Conservation (phyloP, 2,329 filamentous ascomycete genomes). For the Pestalotiopsis sp. region DNA sequence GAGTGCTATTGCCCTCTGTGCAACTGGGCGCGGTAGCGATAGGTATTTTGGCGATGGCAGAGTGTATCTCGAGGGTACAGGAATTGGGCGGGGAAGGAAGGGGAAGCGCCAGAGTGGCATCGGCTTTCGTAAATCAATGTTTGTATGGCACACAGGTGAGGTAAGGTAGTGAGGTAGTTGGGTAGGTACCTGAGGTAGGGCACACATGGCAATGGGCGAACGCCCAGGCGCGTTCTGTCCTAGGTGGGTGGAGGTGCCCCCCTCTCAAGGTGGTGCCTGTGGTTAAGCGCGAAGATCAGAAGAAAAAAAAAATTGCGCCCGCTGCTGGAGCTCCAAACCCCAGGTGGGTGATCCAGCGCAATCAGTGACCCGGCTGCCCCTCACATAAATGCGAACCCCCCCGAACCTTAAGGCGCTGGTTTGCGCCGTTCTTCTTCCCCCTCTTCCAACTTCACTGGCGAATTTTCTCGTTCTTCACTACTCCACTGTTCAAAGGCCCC, state of each 20-base stretch:
- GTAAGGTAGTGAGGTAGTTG: not conserved
- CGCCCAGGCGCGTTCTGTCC: not conserved
- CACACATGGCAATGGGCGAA: not conserved
- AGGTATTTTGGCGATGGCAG: too few species aligned
- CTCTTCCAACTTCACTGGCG: conserved; percentile 12
- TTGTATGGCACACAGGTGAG: not conserved
- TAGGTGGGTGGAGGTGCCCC: conserved; percentile 8
- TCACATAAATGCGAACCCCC: conserved; percentile 17
- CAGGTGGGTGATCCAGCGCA: conserved; percentile 15
- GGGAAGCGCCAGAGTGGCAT: not conserved
- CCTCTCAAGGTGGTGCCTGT: conserved; percentile 1
- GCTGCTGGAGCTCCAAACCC: conserved; percentile 1
- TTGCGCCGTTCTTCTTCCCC: conserved; percentile 13
- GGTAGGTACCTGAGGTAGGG: not conserved
- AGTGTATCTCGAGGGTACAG: too few species aligned
- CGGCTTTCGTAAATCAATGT: not conserved
- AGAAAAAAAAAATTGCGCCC: conserved; percentile 9
- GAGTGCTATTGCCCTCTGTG: not conserved
- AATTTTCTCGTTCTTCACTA: not conserved
- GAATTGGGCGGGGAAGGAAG: not conserved
- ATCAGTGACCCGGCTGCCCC: conserved; percentile 3
- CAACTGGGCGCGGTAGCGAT: not conserved
- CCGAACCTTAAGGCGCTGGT: conserved; percentile 11
- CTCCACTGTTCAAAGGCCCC: conserved; percentile 8
- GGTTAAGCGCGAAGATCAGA: not conserved